A percentile compares a stretch with the other conserved stretches of the same genome.
Conservation (phyloP, 345 rosid species). For the Brassica juncea region DNA sequence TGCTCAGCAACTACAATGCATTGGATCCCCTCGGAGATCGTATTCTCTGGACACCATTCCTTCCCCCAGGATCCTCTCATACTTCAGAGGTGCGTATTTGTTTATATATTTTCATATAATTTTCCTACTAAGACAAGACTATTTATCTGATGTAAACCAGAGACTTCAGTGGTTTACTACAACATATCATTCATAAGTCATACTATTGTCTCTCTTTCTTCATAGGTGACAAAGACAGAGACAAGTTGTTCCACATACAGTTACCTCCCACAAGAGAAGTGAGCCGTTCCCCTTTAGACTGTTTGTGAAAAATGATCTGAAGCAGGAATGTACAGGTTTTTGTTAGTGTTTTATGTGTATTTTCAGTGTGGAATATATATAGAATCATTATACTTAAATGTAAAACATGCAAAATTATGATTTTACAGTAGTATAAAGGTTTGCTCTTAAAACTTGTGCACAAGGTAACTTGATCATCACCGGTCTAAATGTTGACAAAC, state of each 20-base stretch:
- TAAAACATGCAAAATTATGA: not conserved
- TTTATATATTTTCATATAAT: not conserved
- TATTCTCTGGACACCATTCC: slow-evolving; percentile 80
- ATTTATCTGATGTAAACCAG: too few species aligned
- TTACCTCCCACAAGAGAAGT: slow-evolving; percentile 39
- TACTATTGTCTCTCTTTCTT: not conserved
- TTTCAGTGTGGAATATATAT: not conserved
- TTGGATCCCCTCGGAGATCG: slow-evolving; percentile 80
- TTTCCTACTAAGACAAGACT: not conserved
- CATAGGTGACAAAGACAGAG: slow-evolving; percentile 43
- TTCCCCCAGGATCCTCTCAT: slow-evolving; percentile 67
- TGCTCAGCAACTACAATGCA: slow-evolving; percentile 71
- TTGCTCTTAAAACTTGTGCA: not conserved
- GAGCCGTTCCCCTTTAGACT: slow-evolving; percentile 6
- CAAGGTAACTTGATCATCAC: too few species aligned
- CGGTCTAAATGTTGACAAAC: too few species aligned
- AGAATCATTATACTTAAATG: not conserved
- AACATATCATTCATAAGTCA: not conserved
- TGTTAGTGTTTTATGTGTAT: not conserved
- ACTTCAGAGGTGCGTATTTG: slow-evolving; percentile 63
- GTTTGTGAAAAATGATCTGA: slow-evolving; percentile 2
- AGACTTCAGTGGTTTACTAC: not conserved
- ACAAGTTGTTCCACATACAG: slow-evolving; percentile 40
- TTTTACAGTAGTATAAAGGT: not conserved
- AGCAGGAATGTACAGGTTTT: slow-evolving; percentile 37